A percentile compares a stretch with the other conserved stretches of the same genome.
Evolutionary conservation across 345 rosid species (phyloP).

Genomic region (Linum lewisii): DNA sequence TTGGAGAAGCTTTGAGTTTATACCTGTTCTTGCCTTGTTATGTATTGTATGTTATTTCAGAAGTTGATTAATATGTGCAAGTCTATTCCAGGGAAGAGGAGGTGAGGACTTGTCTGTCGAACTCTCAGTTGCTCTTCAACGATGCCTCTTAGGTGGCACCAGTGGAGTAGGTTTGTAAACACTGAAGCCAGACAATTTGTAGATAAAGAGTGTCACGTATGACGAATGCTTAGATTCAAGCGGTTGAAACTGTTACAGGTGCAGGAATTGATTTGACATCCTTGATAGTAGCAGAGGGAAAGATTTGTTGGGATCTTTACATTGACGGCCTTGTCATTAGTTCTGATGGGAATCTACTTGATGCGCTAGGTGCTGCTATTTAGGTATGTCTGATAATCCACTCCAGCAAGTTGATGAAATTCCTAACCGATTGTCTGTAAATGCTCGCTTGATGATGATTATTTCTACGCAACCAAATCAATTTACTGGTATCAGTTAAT

Average conservation of each 20-base stretch:
- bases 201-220: not conserved
- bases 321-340: conserved; percentile 78
- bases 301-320: conserved; percentile 88
- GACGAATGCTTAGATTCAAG: conserved; percentile 4
- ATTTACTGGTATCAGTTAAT: no score
- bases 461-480: no score
- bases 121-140: conserved; percentile 61
- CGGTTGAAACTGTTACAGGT: conserved; percentile 33
- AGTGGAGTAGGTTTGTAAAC: conserved; percentile 62
- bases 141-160: conserved; percentile 80
- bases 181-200: not conserved
- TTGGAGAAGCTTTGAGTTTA: not conserved
- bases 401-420: not conserved
- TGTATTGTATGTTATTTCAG: not conserved
- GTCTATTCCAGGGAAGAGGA: conserved; percentile 65
- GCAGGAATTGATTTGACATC: conserved; percentile 77
- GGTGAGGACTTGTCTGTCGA: conserved; percentile 84
- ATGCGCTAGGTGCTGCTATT: conserved; percentile 71
- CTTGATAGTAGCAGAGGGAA: conserved; percentile 64
- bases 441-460: no score
- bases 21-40: not conserved
- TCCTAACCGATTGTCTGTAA: not conserved
- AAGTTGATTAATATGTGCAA: not conserved
- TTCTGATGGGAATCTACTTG: conserved; percentile 81
- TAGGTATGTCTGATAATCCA: conserved; percentile 31